Conservation (phyloP, 148 eudicot genomes). For the Fagopyrum homotropicum region DNA sequence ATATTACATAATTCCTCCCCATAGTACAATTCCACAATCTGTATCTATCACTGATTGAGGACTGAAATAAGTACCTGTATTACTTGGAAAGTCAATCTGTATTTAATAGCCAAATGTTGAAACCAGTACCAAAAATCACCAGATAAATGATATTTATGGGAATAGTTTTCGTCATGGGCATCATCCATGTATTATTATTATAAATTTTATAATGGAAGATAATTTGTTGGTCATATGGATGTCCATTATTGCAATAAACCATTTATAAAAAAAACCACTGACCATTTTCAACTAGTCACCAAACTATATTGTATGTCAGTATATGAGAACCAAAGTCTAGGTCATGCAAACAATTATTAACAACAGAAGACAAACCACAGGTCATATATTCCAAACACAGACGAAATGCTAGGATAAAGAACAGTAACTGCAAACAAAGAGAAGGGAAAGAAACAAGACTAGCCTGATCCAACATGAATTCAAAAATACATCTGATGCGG, state of each 20-base stretch:
- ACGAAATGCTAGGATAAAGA: neutral
- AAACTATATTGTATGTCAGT: neutral
- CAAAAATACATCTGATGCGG: neutral
- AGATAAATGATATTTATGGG: neutral
- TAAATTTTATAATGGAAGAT: neutral
- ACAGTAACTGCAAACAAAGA: neutral
- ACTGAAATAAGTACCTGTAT: neutral
- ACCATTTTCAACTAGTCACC: neutral
- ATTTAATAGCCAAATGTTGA: neutral
- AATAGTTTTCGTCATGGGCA: neutral
- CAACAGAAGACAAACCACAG: neutral
- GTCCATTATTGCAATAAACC: neutral
- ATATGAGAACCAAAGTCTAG: neutral
- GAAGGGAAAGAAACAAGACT: neutral
- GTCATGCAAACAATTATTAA: neutral
- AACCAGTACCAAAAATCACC: neutral
- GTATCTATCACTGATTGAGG: neutral
- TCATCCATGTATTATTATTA: neutral
- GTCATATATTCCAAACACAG: neutral
- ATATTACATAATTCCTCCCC: neutral
- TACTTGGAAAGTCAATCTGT: too few relatives aligned
- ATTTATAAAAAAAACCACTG: neutral
- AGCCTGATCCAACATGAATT: conserved; percentile 14
- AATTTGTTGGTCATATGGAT: neutral
- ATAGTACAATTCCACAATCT: neutral